Evolutionary conservation across 306 rosid genomes (phyloP).

Genomic region (Heteromeles arbutifolia): DNA sequence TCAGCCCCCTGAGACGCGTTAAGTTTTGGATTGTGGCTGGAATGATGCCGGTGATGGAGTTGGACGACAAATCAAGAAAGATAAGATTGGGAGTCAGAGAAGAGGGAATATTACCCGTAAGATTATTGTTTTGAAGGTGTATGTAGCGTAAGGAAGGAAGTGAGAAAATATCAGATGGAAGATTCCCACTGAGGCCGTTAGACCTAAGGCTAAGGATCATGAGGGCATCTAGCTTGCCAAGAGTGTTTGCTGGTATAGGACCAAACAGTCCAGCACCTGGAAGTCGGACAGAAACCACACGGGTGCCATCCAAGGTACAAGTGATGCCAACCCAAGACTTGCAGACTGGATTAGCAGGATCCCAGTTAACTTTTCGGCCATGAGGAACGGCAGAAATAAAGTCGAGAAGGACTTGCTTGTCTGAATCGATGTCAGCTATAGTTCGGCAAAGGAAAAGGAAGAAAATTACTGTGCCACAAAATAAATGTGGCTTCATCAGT

Average conservation of each 20-base stretch:
- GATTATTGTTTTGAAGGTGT: constrained; percentile 58
- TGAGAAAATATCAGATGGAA: constrained; percentile 62
- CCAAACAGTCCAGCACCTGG: constrained; percentile 68
- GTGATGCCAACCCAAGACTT: constrained; percentile 70
- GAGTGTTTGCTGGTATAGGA: constrained; percentile 54
- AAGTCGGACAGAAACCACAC: constrained; percentile 54
- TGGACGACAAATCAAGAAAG: constrained; percentile 68
- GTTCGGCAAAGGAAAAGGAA: constrained; percentile 28
- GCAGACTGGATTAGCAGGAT: constrained; percentile 49
- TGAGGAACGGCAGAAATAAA: constrained; percentile 66
- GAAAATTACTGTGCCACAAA: constrained; percentile 20
- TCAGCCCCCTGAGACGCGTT: constrained; percentile 39
- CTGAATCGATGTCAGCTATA: constrained; percentile 53
- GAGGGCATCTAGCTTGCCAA: constrained; percentile 59
- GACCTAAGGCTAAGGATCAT: constrained; percentile 66
- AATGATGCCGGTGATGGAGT: constrained; percentile 61
- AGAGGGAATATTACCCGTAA: constrained; percentile 57
- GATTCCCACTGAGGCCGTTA: constrained; percentile 52
- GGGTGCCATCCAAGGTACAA: constrained; percentile 41
- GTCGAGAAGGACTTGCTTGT: constrained; percentile 74
- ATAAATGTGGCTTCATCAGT: constrained; percentile 41
- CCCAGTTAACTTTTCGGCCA: constrained; percentile 63
- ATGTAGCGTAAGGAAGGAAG: constrained; percentile 56
- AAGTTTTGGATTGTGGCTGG: constrained; percentile 44
- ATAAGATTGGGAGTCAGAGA: constrained; percentile 42